Base-by-base conservation (phyloP, 306 rosid genomes). In the Trichosanthes truncata region DNA sequence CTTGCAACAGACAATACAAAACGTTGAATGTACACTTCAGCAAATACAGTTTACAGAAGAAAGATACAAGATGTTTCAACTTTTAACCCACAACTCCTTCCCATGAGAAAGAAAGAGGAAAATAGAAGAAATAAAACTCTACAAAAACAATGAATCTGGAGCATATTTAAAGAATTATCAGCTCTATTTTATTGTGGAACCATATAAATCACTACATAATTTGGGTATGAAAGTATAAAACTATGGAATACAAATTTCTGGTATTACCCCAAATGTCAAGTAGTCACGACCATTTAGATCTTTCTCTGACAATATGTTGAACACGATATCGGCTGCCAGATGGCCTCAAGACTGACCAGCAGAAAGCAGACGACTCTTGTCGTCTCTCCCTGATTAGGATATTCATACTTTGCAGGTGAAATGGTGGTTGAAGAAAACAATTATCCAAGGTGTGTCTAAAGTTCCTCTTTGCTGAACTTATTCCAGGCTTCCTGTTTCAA, bases 401-500 rank as follows among this genome's bases (percentile, higher is more conserved):
- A 9, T 52, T 74, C 78, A 51, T 74, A 74, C 25, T 46, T 74
- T 74, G 48, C 46, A 51, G 48, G 48, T 74, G 78, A 51, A 61
- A 31, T 73, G 60, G 41, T 7, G 56, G 35, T 45, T 45, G 56
- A 71, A 43, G 56, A 71, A 45, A 45, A 71, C 38, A 45, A 48
- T 38, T 56, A 59, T 77, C 53, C 33, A 14, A 36, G 55, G 41
- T 43, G 53, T 14, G 55, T 41, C 51, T 78, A 88, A 61, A 94
- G 97, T 84, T 94, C 97, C 86, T 92, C 97, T 31, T 81, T 84
- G 76, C 73, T 87, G 87, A 94, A 92, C 87, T 89, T 94, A 83
- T 63, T 92, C 92, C 91, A 92, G 79, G 96, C 93, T 88, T 90
- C 98, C 97, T 92, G 97, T 92, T 85, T 81, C 63, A 49, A 52